Conservation (phyloP, 768 basidiomycete genomes). For the Lactarius indigo region DNA sequence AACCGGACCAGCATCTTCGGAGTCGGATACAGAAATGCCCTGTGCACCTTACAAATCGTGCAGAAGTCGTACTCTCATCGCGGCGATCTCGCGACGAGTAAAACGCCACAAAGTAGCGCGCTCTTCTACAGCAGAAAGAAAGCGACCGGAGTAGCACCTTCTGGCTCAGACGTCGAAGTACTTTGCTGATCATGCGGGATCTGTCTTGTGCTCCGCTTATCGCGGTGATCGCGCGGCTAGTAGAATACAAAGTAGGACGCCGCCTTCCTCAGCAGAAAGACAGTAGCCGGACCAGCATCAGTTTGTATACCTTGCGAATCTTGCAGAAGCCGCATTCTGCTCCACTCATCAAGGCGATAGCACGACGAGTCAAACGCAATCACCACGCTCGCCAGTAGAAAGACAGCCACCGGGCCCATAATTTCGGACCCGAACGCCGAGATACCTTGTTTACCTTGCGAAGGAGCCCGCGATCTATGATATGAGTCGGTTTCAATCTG, state of each 20-base stretch:
- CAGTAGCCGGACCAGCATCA: neutral
- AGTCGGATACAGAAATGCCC: neutral
- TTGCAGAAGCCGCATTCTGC: neutral
- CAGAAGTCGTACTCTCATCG: neutral
- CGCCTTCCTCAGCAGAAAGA: neutral
- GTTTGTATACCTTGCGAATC: neutral
- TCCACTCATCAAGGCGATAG: neutral
- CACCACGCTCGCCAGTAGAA: neutral
- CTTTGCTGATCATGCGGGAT: neutral
- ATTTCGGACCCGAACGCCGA: neutral
- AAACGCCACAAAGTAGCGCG: neutral
- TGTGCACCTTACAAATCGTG: neutral
- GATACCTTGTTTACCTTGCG: neutral
- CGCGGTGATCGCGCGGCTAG: neutral
- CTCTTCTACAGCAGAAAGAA: neutral
- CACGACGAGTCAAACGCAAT: neutral
- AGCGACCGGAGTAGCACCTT: neutral
- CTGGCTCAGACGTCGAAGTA: neutral
- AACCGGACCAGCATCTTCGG: neutral
- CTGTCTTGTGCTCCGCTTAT: neutral
- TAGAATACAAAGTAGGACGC: neutral
- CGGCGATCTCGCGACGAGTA: neutral
- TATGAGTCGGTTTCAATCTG: neutral
- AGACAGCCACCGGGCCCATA: neutral
- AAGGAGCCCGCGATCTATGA: neutral